phyloP scores from a whole-genome alignment of 768 basidiomycete species.

The Phylloporus rhodoxanthus region DNA sequence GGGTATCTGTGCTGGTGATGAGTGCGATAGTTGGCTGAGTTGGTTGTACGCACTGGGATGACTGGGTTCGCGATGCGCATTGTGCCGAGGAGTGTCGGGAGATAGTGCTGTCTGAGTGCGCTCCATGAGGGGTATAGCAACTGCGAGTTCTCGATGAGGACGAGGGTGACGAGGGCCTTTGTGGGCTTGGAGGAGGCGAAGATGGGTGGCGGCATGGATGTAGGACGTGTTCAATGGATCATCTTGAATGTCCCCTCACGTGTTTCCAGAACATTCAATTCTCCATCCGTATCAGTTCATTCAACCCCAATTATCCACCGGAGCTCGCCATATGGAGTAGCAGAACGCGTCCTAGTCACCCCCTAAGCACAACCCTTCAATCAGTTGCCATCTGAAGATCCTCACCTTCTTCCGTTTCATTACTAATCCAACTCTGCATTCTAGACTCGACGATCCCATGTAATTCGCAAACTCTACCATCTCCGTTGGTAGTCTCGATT shows the following conservation, averaged over 20 bases:
- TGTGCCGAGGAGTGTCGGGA: slow-evolving; percentile 38
- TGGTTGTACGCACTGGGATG: slow-evolving; percentile 31
- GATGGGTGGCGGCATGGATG: slow-evolving; percentile 14
- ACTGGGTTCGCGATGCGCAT: slow-evolving; percentile 36
- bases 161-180: slow-evolving; percentile 32
- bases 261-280: background rate
- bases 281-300: background rate
- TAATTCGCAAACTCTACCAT: background rate
- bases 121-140: slow-evolving; percentile 42
- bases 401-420: background rate
- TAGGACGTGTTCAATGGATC: background rate
- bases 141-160: slow-evolving; percentile 54
- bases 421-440: background rate
- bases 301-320: background rate
- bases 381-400: background rate
- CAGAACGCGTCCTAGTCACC: background rate
- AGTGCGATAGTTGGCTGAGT: background rate
- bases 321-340: background rate
- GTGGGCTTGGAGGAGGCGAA: slow-evolving; percentile 16
- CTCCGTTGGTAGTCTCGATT: too few species aligned
- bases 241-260: background rate
- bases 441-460: background rate
- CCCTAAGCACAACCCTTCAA: background rate
- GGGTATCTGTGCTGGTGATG: slow-evolving; percentile 21
- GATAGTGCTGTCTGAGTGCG: slow-evolving; percentile 43